phyloP scores from a whole-genome alignment of 2,329 filamentous ascomycete genomes.

The Alternaria arborescens region DNA sequence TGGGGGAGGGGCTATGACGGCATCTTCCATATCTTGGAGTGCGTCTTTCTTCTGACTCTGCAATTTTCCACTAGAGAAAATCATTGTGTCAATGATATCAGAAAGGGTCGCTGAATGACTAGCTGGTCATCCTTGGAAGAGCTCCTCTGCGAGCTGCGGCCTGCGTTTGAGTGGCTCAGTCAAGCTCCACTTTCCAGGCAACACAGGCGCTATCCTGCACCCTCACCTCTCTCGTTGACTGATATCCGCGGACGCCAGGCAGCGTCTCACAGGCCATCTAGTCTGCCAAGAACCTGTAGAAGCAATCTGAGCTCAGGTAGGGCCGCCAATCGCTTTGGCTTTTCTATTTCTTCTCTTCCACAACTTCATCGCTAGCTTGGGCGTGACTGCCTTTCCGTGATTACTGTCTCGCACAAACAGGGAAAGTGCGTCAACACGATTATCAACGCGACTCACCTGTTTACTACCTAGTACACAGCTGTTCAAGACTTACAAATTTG shows the following conservation, averaged over 20 bases:
- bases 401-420: slow-evolving; percentile 10
- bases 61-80: too few relatives aligned
- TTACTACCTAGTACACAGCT: background rate
- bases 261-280: slow-evolving; percentile 18
- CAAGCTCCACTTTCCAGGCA: slow-evolving; percentile 31
- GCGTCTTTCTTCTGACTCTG: background rate
- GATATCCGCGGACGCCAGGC: slow-evolving; percentile 14
- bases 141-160: slow-evolving; percentile 7
- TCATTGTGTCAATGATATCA: background rate
- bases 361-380: slow-evolving; percentile 8
- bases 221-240: slow-evolving; percentile 13
- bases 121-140: background rate
- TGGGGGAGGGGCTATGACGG: slow-evolving; percentile 28
- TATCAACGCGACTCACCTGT: background rate
- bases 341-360: slow-evolving; percentile 9
- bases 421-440: slow-evolving; percentile 12
- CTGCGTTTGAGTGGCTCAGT: slow-evolving; percentile 11
- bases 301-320: slow-evolving; percentile 6
- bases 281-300: slow-evolving; percentile 21
- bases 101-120: background rate
- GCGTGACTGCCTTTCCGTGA: slow-evolving; percentile 1
- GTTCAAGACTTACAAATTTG: background rate
- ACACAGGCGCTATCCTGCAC: slow-evolving; percentile 21
- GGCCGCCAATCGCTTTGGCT: slow-evolving; percentile 1
- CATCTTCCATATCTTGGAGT: background rate